These are phyloP conservation scores for Pulveroboletus sp. DNA, from an alignment of 768 basidiomycete genomes.

Conservation along the genomic window DNA sequence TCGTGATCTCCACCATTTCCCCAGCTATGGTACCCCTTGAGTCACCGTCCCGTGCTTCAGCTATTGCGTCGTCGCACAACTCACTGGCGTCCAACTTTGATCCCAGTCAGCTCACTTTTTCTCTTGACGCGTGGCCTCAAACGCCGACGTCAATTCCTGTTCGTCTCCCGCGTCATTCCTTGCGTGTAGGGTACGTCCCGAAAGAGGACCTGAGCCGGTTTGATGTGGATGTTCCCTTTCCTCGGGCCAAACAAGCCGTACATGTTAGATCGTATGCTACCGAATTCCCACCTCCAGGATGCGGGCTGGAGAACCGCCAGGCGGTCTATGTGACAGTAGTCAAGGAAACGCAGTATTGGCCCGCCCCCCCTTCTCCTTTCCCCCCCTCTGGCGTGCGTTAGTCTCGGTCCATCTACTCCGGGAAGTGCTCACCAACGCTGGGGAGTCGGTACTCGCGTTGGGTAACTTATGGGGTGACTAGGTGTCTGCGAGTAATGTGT, in stretches of 20 bases:
- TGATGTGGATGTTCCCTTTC: constrained; percentile 1
- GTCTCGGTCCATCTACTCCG: not conserved
- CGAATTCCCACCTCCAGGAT: not conserved
- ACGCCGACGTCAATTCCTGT: constrained; percentile 17
- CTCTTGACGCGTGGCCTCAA: constrained; percentile 18
- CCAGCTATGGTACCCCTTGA: constrained; percentile 16
- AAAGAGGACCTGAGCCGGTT: not conserved
- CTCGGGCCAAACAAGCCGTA: not conserved
- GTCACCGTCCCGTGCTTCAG: constrained; percentile 20
- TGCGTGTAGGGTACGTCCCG: constrained; percentile 1
- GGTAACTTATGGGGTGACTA: not conserved
- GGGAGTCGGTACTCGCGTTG: no score
- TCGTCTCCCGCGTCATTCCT: constrained; percentile 6
- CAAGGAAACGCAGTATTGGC: constrained; percentile 29
- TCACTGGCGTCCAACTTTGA: constrained; percentile 28
- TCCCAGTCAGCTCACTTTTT: constrained; percentile 8
- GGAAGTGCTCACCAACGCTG: not conserved
- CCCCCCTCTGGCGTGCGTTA: not conserved
- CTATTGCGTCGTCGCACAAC: constrained; percentile 30
- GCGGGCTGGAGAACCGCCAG: constrained; percentile 12
- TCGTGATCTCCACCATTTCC: constrained; percentile 10
- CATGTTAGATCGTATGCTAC: not conserved
- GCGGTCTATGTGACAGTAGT: constrained; percentile 43
- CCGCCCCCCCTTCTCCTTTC: not conserved
- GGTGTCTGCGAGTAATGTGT: no score